Conservation (phyloP, 1,139 yeast genomes). For the Kodamaea derodonti region DNA sequence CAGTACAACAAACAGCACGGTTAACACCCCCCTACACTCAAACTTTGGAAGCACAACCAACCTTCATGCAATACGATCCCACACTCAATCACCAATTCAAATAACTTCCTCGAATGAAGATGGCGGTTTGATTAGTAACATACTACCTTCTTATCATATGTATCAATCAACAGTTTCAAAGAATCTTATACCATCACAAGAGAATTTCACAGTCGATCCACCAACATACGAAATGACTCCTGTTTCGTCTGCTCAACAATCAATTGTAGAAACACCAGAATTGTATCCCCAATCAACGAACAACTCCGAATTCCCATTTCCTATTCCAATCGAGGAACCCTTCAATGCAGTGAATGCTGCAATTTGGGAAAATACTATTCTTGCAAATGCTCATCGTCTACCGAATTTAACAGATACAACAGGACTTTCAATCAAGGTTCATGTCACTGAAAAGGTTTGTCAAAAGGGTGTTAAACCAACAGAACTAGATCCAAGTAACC, state of each 20-base stretch:
- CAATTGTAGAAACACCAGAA: slow-evolving; percentile 7
- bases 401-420: slow-evolving; percentile 31
- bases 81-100: slow-evolving; percentile 7
- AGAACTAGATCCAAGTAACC: slow-evolving; percentile 21
- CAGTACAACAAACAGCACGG: neutral
- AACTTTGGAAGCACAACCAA: neutral
- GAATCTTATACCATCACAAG: slow-evolving; percentile 35
- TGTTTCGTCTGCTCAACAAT: slow-evolving; percentile 16
- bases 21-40: neutral
- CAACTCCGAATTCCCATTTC: slow-evolving; percentile 10
- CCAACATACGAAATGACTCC: slow-evolving; percentile 43
- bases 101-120: slow-evolving; percentile 8
- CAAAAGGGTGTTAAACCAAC: slow-evolving; percentile 36
- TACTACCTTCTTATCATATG: slow-evolving; percentile 47
- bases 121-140: slow-evolving; percentile 32
- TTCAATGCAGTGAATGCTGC: slow-evolving; percentile 27
- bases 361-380: slow-evolving; percentile 42
- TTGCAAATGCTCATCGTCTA: slow-evolving; percentile 41
- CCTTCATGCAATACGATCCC: slow-evolving; percentile 4
- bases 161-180: slow-evolving; percentile 42
- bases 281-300: neutral
- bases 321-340: slow-evolving; percentile 6
- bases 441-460: slow-evolving; percentile 39
- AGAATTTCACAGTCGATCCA: slow-evolving; percentile 40
- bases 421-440: slow-evolving; percentile 28